Conservation (phyloP, 371 early-diverging fungal species). For the Circinella umbellata region DNA sequence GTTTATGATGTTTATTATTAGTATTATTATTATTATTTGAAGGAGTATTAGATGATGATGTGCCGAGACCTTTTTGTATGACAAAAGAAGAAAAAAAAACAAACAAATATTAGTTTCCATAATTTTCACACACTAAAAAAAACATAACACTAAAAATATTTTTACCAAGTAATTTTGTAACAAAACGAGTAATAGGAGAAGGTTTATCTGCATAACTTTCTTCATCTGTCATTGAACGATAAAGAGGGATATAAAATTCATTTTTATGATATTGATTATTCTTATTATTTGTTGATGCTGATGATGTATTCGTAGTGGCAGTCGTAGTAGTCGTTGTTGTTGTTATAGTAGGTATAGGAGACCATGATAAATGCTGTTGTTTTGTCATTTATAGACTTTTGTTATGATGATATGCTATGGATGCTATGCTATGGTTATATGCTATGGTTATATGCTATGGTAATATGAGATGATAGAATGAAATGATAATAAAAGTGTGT, state of each 20-base stretch:
- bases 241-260: conserved; percentile 21
- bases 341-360: conserved; percentile 1
- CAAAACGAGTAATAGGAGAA: conserved; percentile 31
- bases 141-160: too few relatives aligned
- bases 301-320: neutral
- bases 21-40: neutral
- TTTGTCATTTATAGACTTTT: conserved; percentile 18
- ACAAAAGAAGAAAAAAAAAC: too few relatives aligned
- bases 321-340: neutral
- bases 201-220: conserved; percentile 24
- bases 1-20: conserved; percentile 2
- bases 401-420: too few relatives aligned
- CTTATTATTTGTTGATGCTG: neutral
- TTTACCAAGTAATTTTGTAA: conserved; percentile 26
- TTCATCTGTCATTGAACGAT: conserved; percentile 31
- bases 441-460: too few relatives aligned
- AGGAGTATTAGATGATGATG: conserved; percentile 4
- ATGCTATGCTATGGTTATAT: too few relatives aligned
- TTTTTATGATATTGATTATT: neutral
- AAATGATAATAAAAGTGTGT: neutral
- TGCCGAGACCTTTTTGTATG: conserved; percentile 6
- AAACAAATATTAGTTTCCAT: conserved; percentile 8
- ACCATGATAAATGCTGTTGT: conserved; percentile 19
- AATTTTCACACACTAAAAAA: neutral
- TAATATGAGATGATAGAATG: neutral